Percentiles rank a stretch among this genome's conserved stretches.
Conservation (phyloP, 2,329 filamentous ascomycete species). For the Beauveria sp. region DNA sequence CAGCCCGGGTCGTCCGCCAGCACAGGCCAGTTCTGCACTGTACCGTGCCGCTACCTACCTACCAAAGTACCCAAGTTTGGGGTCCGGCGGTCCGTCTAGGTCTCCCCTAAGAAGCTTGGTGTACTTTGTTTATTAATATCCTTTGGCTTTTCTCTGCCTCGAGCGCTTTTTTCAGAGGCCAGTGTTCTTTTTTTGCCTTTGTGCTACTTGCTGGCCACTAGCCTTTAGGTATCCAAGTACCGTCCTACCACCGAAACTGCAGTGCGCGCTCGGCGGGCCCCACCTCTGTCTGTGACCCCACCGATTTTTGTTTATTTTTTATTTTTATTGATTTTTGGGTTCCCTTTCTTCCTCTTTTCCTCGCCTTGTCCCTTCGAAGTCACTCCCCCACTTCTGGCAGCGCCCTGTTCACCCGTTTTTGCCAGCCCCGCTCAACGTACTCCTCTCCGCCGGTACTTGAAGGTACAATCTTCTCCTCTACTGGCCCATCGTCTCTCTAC, state of each 20-base stretch:
- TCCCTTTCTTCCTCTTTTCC: not conserved
- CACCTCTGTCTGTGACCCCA: not conserved
- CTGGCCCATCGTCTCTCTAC: not conserved
- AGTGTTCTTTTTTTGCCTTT: too few relatives aligned
- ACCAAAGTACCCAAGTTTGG: not conserved
- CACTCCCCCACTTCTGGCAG: not conserved
- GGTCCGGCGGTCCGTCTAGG: too few relatives aligned
- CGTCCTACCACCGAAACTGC: too few relatives aligned
- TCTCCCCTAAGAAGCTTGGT: too few relatives aligned
- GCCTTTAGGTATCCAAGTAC: not conserved
- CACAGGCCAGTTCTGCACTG: not conserved
- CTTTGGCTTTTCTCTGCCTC: too few relatives aligned
- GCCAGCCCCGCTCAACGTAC: not conserved
- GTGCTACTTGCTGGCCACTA: not conserved
- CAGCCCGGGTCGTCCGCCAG: not conserved
- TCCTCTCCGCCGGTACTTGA: not conserved
- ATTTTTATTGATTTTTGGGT: not conserved
- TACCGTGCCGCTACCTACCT: not conserved
- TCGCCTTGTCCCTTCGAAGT: not conserved
- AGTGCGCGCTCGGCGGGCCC: too few relatives aligned
- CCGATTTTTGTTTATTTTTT: conserved; percentile 4
- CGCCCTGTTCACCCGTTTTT: not conserved
- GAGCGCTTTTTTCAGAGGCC: too few relatives aligned
- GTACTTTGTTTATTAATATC: too few relatives aligned
- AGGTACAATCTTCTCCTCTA: not conserved